Percentiles rank a stretch among this genome's conserved stretches.
Evolutionary conservation across 768 basidiomycete species (phyloP).

Genomic region (Fomitopsis serialis): DNA sequence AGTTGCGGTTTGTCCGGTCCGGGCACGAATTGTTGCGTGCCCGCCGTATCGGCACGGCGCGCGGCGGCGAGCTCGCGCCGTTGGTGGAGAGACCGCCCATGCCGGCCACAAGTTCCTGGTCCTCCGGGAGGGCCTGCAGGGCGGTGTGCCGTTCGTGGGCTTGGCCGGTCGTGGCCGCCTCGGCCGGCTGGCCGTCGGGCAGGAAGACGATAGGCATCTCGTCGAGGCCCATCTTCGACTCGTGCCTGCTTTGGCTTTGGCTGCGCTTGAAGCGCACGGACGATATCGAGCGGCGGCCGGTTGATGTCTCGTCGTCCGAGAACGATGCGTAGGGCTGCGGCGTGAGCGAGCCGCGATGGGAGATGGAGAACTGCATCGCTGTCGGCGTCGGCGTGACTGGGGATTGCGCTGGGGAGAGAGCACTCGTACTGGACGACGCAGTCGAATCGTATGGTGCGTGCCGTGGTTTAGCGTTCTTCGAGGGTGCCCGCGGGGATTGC

Average conservation of each 20-base stretch:
- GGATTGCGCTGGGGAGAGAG: constrained; percentile 2
- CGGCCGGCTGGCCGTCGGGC: constrained; percentile 9
- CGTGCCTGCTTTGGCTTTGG: not conserved
- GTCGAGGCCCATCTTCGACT: constrained; percentile 3
- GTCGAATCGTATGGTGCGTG: constrained; percentile 11
- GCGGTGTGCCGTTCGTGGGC: constrained; percentile 5
- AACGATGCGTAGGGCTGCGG: not conserved
- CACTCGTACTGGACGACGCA: constrained; percentile 6
- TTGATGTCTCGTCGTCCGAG: constrained; percentile 2
- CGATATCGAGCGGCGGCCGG: not conserved
- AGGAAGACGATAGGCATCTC: constrained; percentile 1
- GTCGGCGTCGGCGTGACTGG: constrained; percentile 6
- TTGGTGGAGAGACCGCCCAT: constrained; percentile 7
- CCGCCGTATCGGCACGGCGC: constrained; percentile 11
- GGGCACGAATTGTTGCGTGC: constrained; percentile 20
- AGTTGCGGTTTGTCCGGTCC: constrained; percentile 21
- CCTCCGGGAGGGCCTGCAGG: constrained; percentile 50
- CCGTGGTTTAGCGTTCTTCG: constrained; percentile 1
- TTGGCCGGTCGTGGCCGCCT: constrained; percentile 6
- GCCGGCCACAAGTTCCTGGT: constrained; percentile 31
- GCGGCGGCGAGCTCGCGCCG: not conserved
- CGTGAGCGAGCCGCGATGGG: constrained; percentile 15
- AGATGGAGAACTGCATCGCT: constrained; percentile 18
- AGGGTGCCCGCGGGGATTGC: not conserved
- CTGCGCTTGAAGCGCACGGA: not conserved